A percentile compares a stretch with the other conserved stretches of the same genome.
Conservation (phyloP, 208 protist species). For the Crithidia fasciculata region DNA sequence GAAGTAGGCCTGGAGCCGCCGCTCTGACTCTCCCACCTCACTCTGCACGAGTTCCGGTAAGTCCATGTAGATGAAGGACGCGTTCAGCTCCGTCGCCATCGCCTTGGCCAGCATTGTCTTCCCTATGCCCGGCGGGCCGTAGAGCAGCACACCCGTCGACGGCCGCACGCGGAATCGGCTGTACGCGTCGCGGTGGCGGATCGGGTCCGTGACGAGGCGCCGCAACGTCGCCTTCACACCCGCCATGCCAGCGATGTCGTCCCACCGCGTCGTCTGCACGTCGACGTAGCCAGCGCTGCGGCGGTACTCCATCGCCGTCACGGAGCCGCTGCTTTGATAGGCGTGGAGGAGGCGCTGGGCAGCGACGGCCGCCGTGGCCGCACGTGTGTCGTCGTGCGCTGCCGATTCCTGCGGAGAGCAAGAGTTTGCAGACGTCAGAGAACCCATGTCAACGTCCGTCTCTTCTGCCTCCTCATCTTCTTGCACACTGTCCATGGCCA, state of each 20-base stretch:
- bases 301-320: constrained; percentile 55
- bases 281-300: constrained; percentile 75
- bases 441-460: neutral
- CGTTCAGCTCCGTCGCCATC: constrained; percentile 88
- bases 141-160: constrained; percentile 88
- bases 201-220: constrained; percentile 48
- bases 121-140: constrained; percentile 92
- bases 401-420: neutral
- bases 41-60: constrained; percentile 84
- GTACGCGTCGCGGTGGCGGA: constrained; percentile 36
- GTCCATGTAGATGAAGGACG: constrained; percentile 92
- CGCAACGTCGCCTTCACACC: constrained; percentile 59
- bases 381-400: neutral
- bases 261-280: constrained; percentile 68
- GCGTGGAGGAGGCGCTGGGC: constrained; percentile 40
- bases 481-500: constrained; percentile 12
- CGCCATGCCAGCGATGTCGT: constrained; percentile 81
- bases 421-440: neutral
- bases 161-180: constrained; percentile 65
- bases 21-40: constrained; percentile 93
- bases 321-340: constrained; percentile 55
- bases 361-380: constrained; percentile 16
- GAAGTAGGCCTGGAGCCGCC: constrained; percentile 86
- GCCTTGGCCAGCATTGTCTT: constrained; percentile 94
- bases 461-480: neutral